A percentile compares a stretch with the other conserved stretches of the same genome.
phyloP scores from a whole-genome alignment of 306 rosid species.

The Hippophae gyantsensis region DNA sequence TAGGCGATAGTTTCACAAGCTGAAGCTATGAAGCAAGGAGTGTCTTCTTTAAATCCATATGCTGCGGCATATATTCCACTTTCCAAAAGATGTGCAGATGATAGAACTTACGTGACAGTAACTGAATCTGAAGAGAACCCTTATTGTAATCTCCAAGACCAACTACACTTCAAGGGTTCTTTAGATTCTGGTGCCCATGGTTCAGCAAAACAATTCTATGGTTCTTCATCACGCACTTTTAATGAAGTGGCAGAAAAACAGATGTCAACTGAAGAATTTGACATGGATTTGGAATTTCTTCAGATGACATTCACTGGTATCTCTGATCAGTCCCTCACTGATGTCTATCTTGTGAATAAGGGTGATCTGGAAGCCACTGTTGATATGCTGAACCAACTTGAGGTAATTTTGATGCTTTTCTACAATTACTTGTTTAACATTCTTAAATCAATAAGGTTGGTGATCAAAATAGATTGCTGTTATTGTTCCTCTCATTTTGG shows the following conservation, averaged over 20 bases:
- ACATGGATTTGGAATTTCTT: conserved; percentile 65
- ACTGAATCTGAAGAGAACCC: conserved; percentile 27
- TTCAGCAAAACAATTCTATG: conserved; percentile 22
- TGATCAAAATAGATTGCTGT: not conserved
- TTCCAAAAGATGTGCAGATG: conserved; percentile 36
- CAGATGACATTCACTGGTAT: conserved; percentile 52
- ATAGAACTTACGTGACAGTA: conserved; percentile 20
- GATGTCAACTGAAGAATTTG: conserved; percentile 37
- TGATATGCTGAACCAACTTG: conserved; percentile 80
- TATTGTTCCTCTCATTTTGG: no score
- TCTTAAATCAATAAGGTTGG: not conserved
- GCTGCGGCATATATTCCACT: conserved; percentile 72
- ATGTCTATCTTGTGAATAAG: conserved; percentile 47
- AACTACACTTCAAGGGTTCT: conserved; percentile 17
- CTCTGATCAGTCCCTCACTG: conserved; percentile 55
- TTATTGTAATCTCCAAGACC: conserved; percentile 20
- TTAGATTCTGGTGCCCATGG: conserved; percentile 7
- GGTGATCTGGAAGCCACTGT: conserved; percentile 60
- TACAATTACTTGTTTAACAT: not conserved
- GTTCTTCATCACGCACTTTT: conserved; percentile 28
- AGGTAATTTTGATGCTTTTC: conserved; percentile 32
- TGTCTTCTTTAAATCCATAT: conserved; percentile 65
- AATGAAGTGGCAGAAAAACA: conserved; percentile 29
- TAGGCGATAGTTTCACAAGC: conserved; percentile 9
- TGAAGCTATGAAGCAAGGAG: conserved; percentile 45